These are phyloP conservation scores for Priceomyces carsonii DNA, from an alignment of 805 yeast species.

Conservation along the genomic window DNA sequence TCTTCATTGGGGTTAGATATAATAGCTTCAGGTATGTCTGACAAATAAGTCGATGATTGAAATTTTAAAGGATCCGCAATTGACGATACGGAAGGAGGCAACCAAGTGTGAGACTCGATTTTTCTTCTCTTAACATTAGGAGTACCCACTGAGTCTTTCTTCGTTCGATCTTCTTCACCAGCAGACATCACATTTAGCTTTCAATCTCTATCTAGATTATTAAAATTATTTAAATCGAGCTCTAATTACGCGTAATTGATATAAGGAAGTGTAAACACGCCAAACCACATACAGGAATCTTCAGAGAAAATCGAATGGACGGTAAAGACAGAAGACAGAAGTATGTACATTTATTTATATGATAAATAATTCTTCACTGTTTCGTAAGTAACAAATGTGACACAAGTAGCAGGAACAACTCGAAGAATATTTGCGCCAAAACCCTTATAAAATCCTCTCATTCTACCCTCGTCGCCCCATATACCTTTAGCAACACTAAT, in stretches of 20 bases:
- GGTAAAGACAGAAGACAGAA: too few relatives aligned
- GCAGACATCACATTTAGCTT: background rate
- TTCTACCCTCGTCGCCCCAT: conserved; percentile 49
- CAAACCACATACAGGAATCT: too few relatives aligned
- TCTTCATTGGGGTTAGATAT: conserved; percentile 31
- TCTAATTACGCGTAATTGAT: too few relatives aligned
- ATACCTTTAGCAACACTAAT: conserved; percentile 37
- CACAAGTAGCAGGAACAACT: conserved; percentile 90
- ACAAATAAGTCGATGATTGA: conserved; percentile 48
- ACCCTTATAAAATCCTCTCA: conserved; percentile 80
- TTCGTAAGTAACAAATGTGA: conserved; percentile 87
- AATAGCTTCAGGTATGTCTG: conserved; percentile 49
- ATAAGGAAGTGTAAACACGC: too few relatives aligned
- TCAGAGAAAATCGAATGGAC: too few relatives aligned
- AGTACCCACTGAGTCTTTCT: background rate
- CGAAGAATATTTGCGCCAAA: conserved; percentile 73
- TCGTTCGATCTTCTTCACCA: background rate
- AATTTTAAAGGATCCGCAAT: conserved; percentile 27
- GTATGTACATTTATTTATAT: background rate
- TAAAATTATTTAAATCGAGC: too few relatives aligned
- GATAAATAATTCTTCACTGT: conserved; percentile 29
- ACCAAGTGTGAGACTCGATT: conserved; percentile 22
- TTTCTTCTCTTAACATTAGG: conserved; percentile 4
- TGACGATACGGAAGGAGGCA: conserved; percentile 33
- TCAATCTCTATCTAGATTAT: too few relatives aligned